Evolutionary conservation across 2,329 filamentous ascomycete genomes (phyloP).

Genomic region (Thelonectria blattea): DNA sequence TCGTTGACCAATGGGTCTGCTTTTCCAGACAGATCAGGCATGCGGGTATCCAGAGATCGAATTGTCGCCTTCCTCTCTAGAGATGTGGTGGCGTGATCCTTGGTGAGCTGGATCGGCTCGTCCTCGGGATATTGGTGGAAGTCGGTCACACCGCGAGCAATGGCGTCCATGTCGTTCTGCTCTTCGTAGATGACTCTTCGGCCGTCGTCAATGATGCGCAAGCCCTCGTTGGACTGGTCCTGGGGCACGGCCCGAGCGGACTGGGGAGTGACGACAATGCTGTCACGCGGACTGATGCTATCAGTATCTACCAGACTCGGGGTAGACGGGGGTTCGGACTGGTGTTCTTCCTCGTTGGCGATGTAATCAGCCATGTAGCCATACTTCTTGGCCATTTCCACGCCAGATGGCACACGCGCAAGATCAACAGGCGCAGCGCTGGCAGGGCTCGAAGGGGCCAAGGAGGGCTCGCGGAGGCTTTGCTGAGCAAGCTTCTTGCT

Average conservation of each 20-base stretch:
- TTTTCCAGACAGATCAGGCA: conserved; percentile 29
- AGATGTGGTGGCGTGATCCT: conserved; percentile 22
- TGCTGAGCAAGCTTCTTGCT: conserved; percentile 32
- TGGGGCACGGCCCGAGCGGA: conserved; percentile 28
- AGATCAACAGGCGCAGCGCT: conserved; percentile 25
- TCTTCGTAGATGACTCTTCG: conserved; percentile 38
- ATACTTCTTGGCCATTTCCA: conserved; percentile 38
- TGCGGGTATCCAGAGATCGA: conserved; percentile 29
- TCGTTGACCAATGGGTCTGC: not conserved
- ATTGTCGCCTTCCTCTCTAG: conserved; percentile 16
- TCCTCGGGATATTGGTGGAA: conserved; percentile 36
- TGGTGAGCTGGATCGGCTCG: conserved; percentile 32
- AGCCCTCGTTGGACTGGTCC: conserved; percentile 38
- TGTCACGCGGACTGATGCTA: conserved; percentile 40
- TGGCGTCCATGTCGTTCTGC: conserved; percentile 34
- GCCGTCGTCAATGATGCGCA: conserved; percentile 38
- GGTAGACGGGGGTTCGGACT: conserved; percentile 39
- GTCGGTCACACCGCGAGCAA: conserved; percentile 31
- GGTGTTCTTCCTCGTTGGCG: conserved; percentile 39
- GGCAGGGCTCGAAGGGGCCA: conserved; percentile 26
- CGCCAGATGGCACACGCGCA: conserved; percentile 34
- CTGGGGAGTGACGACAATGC: conserved; percentile 34
- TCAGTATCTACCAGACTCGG: conserved; percentile 41
- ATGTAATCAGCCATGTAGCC: conserved; percentile 39
- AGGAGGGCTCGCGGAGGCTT: conserved; percentile 29